Evolutionary conservation across 805 yeast species (phyloP).

Genomic region (Ogataea angusta): DNA sequence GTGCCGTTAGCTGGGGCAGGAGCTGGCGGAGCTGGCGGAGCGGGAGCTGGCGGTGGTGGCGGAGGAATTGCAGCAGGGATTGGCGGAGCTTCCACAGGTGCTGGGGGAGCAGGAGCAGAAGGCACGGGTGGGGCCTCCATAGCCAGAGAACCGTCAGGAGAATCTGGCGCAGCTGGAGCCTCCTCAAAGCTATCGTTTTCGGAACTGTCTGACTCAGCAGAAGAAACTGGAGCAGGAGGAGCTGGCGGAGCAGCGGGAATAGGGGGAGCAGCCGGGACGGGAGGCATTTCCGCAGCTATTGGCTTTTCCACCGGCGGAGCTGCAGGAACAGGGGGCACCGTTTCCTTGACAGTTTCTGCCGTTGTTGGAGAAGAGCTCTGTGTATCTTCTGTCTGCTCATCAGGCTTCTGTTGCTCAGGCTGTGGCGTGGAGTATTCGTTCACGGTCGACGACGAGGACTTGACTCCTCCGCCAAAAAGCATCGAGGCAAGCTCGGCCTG

Average conservation of each 20-base stretch:
- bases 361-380: conserved; percentile 11
- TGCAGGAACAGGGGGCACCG: not conserved
- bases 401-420: conserved; percentile 5
- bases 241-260: conserved; percentile 14
- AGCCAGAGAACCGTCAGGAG: not conserved
- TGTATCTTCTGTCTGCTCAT: no score
- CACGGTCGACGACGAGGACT: conserved; percentile 31
- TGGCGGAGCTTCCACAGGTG: conserved; percentile 11
- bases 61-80: conserved; percentile 7
- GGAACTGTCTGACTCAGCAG: not conserved
- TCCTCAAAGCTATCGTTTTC: not conserved
- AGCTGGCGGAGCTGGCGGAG: conserved; percentile 34
- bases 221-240: conserved; percentile 16
- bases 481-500: conserved; percentile 56
- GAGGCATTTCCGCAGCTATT: no score
- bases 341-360: conserved; percentile 2
- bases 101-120: not conserved
- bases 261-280: conserved; percentile 15
- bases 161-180: conserved; percentile 2
- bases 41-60: conserved; percentile 23
- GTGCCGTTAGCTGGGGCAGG: conserved; percentile 16
- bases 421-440: conserved; percentile 19
- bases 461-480: conserved; percentile 54
- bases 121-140: not conserved
- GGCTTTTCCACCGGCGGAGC: conserved; percentile 6